These are phyloP conservation scores for Asterophora parasitica DNA, from an alignment of 768 basidiomycete species.

Conservation along the genomic window DNA sequence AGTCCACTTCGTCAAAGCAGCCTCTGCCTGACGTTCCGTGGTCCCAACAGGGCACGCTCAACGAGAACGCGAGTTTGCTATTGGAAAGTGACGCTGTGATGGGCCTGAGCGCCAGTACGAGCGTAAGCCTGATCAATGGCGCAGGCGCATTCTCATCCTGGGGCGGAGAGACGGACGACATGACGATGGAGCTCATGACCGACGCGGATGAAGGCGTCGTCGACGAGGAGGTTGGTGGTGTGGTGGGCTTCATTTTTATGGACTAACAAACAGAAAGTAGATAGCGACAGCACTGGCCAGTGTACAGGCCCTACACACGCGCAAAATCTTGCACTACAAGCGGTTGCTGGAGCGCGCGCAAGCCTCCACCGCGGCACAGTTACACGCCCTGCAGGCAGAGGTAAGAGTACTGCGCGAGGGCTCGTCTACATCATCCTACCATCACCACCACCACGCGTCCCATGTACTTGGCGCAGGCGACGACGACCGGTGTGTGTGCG, in stretches of 20 bases:
- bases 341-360: conserved; percentile 79
- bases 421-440: conserved; percentile 16
- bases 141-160: conserved; percentile 34
- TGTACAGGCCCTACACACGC: conserved; percentile 39
- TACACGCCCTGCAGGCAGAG: conserved; percentile 84
- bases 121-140: conserved; percentile 22
- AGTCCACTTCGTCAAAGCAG: neutral
- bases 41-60: conserved; percentile 9
- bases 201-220: conserved; percentile 54
- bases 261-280: conserved; percentile 16
- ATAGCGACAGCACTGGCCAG: conserved; percentile 35
- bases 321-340: conserved; percentile 69
- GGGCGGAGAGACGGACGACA: conserved; percentile 50
- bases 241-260: neutral
- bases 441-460: conserved; percentile 18
- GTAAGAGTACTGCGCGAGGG: conserved; percentile 57
- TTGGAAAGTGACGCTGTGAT: conserved; percentile 11
- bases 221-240: conserved; percentile 61
- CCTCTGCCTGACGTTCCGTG: conserved; percentile 8
- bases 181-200: conserved; percentile 72
- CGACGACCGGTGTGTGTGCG: conserved; percentile 44
- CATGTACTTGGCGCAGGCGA: conserved; percentile 20
- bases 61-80: conserved; percentile 1
- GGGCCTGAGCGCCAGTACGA: conserved; percentile 13
- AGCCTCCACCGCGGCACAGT: conserved; percentile 70